Conservation (phyloP, 164 flowering plant species). For the Vitis riparia region DNA sequence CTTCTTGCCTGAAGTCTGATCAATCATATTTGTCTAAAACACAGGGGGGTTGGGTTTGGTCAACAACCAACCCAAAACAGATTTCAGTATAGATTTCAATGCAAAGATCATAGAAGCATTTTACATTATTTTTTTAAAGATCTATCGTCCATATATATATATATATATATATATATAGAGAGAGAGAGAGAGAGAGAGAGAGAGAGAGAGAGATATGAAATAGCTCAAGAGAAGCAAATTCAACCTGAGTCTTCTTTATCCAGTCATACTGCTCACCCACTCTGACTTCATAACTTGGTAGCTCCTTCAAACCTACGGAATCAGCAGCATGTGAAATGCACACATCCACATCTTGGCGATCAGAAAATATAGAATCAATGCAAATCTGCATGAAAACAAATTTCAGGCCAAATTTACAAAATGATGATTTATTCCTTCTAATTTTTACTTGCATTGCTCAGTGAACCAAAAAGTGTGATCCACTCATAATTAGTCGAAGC, state of each 20-base stretch:
- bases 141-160: not conserved
- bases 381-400: constrained; percentile 43
- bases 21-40: too few relatives aligned
- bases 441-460: too few relatives aligned
- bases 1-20: too few relatives aligned
- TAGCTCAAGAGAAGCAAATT: constrained; percentile 4
- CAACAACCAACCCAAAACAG: too few relatives aligned
- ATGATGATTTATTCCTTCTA: too few relatives aligned
- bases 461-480: not conserved
- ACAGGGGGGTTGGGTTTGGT: too few relatives aligned
- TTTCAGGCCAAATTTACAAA: too few relatives aligned
- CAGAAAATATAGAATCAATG: constrained; percentile 61
- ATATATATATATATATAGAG: not conserved
- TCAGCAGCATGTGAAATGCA: constrained; percentile 72
- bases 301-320: constrained; percentile 74
- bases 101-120: too few relatives aligned
- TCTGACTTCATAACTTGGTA: constrained; percentile 55
- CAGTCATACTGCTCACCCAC: constrained; percentile 62
- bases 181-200: too few relatives aligned
- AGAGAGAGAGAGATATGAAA: not conserved
- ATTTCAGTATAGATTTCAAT: too few relatives aligned
- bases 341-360: constrained; percentile 44
- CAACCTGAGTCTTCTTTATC: constrained; percentile 69
- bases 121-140: too few relatives aligned
- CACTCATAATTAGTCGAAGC: too few relatives aligned